These are phyloP conservation scores for Eucalyptus cloeziana DNA, from an alignment of 345 rosid species.

Conservation along the genomic window DNA sequence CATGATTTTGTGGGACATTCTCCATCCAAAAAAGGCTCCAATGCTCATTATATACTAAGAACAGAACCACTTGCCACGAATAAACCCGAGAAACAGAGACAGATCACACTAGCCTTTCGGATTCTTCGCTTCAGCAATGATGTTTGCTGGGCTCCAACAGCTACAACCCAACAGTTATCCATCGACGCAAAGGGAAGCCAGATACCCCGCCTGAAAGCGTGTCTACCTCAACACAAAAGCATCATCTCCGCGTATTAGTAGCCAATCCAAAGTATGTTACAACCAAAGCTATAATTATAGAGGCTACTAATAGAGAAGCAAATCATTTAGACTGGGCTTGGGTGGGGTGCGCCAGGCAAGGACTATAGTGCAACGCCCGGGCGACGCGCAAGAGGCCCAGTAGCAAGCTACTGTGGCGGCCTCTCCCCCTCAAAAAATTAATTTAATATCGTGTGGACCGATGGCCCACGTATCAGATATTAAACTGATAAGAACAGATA, in stretches of 20 bases:
- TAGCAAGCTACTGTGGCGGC: background rate
- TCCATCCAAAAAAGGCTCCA: background rate
- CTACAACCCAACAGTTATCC: background rate
- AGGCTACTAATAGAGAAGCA: too few species aligned
- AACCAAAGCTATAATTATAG: too few species aligned
- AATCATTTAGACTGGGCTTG: background rate
- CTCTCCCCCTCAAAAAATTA: conserved; percentile 4
- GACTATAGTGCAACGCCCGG: background rate
- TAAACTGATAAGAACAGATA: conserved; percentile 58
- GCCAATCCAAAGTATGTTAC: too few species aligned
- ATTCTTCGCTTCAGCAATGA: background rate
- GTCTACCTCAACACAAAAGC: too few species aligned
- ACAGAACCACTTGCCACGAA: background rate
- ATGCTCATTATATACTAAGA: background rate
- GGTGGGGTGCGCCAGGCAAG: background rate
- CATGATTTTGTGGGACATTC: background rate
- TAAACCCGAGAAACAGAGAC: background rate
- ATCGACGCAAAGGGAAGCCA: background rate
- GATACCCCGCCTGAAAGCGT: background rate
- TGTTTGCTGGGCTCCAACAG: background rate
- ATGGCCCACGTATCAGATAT: conserved; percentile 39
- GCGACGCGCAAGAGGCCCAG: background rate
- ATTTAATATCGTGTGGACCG: conserved; percentile 30
- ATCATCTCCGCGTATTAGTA: background rate
- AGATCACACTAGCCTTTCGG: background rate